A percentile compares a stretch with the other conserved stretches of the same genome.
These are phyloP conservation scores for Ehretia macrophylla DNA, from an alignment of 257 asterid genomes.

Conservation along the genomic window DNA sequence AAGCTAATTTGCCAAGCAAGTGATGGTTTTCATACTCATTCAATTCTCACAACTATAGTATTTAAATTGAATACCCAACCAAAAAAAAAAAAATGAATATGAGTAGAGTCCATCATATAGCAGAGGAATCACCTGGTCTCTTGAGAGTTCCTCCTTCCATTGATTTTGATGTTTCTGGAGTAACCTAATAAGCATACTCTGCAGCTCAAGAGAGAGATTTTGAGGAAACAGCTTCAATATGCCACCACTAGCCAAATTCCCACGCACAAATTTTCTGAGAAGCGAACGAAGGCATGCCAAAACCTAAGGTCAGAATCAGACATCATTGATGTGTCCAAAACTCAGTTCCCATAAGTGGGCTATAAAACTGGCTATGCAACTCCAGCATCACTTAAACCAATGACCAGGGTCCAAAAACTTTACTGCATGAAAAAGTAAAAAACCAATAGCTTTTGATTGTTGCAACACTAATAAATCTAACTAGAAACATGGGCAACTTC, in stretches of 20 bases:
- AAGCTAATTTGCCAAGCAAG: neutral
- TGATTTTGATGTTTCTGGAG: constrained; percentile 30
- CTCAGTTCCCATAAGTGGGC: too few species aligned
- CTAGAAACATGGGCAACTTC: too few species aligned
- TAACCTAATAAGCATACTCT: constrained; percentile 25
- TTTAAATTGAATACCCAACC: neutral
- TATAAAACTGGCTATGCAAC: too few species aligned
- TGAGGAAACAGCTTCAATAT: constrained; percentile 39
- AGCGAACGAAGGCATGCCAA: constrained; percentile 42
- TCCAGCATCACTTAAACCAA: too few species aligned
- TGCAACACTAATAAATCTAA: too few species aligned
- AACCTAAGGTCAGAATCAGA: constrained; percentile 20
- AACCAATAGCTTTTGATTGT: too few species aligned
- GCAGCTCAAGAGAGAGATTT: constrained; percentile 34
- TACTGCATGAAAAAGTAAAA: too few species aligned
- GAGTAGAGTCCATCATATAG: neutral
- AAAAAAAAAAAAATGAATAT: too few species aligned
- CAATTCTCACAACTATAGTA: too few species aligned
- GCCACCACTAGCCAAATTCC: constrained; percentile 19
- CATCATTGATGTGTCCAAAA: neutral
- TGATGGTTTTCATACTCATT: neutral
- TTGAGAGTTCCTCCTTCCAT: constrained; percentile 36
- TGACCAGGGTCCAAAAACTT: too few species aligned
- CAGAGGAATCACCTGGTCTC: constrained; percentile 24
- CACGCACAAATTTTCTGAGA: constrained; percentile 26